phyloP scores from a whole-genome alignment of 73 alveolate genomes.

The Paramecium primaurelia region DNA sequence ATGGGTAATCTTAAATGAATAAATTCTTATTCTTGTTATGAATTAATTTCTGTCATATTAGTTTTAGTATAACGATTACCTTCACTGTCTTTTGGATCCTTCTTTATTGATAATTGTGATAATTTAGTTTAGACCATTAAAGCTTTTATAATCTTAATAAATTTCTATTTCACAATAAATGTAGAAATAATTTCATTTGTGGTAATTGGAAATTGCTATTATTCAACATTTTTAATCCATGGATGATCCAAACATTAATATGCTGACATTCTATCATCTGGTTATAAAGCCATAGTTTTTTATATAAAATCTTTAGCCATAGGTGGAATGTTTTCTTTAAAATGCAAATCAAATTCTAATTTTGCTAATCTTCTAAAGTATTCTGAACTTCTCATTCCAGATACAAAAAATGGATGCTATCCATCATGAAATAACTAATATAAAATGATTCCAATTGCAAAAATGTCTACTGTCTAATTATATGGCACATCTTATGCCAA shows the following conservation, averaged over 20 bases:
- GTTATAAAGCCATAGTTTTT: background rate
- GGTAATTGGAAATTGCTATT: background rate
- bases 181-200: constrained; percentile 15
- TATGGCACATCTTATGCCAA: constrained; percentile 4
- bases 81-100: background rate
- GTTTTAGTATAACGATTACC: background rate
- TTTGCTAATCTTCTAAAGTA: background rate
- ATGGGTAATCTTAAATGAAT: background rate
- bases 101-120: background rate
- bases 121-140: background rate
- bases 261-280: constrained; percentile 25
- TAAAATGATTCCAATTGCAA: background rate
- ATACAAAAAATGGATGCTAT: background rate
- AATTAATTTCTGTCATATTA: background rate
- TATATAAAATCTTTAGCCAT: constrained; percentile 12
- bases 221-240: background rate
- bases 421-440: constrained; percentile 12
- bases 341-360: background rate
- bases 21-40: background rate
- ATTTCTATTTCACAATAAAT: background rate
- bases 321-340: background rate
- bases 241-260: constrained; percentile 32
- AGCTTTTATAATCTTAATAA: background rate
- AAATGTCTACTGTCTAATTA: constrained; percentile 5
- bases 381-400: background rate